Percentiles rank a stretch among this genome's conserved stretches.
Conservation (phyloP, 768 basidiomycete genomes). For the Fomitopsis pulvina region DNA sequence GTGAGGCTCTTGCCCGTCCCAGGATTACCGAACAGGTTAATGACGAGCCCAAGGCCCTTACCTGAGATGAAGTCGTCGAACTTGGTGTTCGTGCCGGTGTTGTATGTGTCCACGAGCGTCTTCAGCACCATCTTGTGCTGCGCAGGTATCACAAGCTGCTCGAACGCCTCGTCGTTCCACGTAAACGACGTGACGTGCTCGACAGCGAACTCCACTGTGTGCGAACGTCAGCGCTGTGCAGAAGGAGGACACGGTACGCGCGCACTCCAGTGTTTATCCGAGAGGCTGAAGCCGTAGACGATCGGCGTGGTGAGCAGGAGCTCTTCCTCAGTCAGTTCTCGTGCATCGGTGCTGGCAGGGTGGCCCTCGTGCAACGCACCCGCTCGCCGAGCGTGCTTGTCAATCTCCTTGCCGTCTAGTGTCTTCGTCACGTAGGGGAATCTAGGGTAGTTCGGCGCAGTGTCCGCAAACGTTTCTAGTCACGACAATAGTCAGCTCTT, state of each 20-base stretch:
- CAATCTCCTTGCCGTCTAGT: constrained; percentile 19
- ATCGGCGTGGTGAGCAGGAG: constrained; percentile 49
- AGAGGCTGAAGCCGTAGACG: constrained; percentile 57
- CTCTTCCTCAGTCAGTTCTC: constrained; percentile 44
- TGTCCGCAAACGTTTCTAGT: constrained; percentile 22
- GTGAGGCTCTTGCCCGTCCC: constrained; percentile 18
- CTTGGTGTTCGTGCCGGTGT: constrained; percentile 7
- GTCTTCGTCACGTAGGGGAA: constrained; percentile 19
- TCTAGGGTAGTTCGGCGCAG: constrained; percentile 20
- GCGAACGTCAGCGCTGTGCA: constrained; percentile 20
- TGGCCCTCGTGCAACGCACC: constrained; percentile 25
- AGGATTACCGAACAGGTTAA: constrained; percentile 27
- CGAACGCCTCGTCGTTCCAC: constrained; percentile 26
- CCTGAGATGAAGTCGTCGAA: constrained; percentile 30
- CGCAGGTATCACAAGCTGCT: constrained; percentile 24
- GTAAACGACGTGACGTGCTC: constrained; percentile 45
- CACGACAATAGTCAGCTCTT: not conserved
- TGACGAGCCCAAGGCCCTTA: constrained; percentile 30
- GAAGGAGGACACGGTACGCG: not conserved
- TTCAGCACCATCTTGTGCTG: constrained; percentile 24
- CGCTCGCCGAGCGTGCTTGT: constrained; percentile 21
- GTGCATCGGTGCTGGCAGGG: constrained; percentile 1
- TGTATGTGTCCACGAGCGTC: constrained; percentile 21
- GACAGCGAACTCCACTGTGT: constrained; percentile 57
- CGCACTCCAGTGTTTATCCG: constrained; percentile 45